Evolutionary conservation across 2,329 filamentous ascomycete species (phyloP).

Genomic region (Septoria linicola): DNA sequence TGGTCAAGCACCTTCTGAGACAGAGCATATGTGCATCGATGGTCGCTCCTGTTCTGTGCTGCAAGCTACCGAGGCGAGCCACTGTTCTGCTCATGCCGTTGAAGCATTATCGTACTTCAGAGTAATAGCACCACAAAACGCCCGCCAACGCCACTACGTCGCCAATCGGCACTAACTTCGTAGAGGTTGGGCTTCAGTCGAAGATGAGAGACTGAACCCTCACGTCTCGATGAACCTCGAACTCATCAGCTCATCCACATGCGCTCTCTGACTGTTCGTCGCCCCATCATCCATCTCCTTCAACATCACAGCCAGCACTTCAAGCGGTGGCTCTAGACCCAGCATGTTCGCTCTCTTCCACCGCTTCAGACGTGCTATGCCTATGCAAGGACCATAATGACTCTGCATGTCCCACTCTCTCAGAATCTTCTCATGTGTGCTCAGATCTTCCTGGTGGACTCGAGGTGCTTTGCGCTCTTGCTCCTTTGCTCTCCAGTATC

Average conservation of each 20-base stretch:
- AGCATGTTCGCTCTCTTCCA: conserved; percentile 84
- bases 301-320: conserved; percentile 82
- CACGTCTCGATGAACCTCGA: conserved; percentile 46
- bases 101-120: no score
- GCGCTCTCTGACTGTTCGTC: conserved; percentile 61
- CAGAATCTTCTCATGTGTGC: conserved; percentile 77
- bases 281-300: conserved; percentile 63
- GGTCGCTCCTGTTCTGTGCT: no score
- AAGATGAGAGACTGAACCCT: no score
- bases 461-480: conserved; percentile 63
- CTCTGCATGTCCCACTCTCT: conserved; percentile 89
- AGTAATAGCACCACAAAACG: no score
- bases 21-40: no score
- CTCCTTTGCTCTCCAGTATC: conserved; percentile 77
- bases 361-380: conserved; percentile 74
- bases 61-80: no score
- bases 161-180: no score
- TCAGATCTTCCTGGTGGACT: conserved; percentile 75
- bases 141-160: no score
- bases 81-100: no score
- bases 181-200: no score
- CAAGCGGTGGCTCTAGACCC: conserved; percentile 82
- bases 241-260: conserved; percentile 68
- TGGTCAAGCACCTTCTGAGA: no score
- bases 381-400: conserved; percentile 89